A percentile compares a stretch with the other conserved stretches of the same genome.
Evolutionary conservation across 169 alveolate species (phyloP).

Genomic region (Cryptosporidium bovis): DNA sequence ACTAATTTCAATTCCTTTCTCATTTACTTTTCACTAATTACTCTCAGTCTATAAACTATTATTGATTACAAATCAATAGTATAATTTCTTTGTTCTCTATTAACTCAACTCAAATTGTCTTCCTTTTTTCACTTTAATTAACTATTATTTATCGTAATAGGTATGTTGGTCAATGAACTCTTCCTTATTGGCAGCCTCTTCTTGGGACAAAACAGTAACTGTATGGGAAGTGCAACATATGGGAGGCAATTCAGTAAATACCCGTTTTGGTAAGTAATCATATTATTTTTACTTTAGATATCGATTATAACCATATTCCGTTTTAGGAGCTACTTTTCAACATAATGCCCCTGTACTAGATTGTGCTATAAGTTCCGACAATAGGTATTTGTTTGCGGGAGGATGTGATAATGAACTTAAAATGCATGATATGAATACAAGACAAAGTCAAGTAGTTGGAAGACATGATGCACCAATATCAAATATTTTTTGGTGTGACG

Average conservation of each 20-base stretch:
- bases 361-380: slow-evolving; percentile 78
- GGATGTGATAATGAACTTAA: slow-evolving; percentile 81
- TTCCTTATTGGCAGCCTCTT: slow-evolving; percentile 74
- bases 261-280: slow-evolving; percentile 56
- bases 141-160: slow-evolving; percentile 6
- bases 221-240: slow-evolving; percentile 76
- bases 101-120: neutral
- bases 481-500: slow-evolving; percentile 78
- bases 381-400: slow-evolving; percentile 78
- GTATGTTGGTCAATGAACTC: slow-evolving; percentile 76
- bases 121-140: neutral
- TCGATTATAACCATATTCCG: too few species aligned
- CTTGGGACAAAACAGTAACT: slow-evolving; percentile 75
- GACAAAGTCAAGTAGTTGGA: slow-evolving; percentile 74
- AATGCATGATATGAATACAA: slow-evolving; percentile 64
- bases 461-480: slow-evolving; percentile 77
- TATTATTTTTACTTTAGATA: too few species aligned
- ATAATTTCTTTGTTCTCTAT: neutral
- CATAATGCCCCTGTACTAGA: slow-evolving; percentile 81
- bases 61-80: neutral
- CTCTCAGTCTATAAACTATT: too few species aligned
- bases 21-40: too few species aligned
- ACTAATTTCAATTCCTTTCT: too few species aligned
- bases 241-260: slow-evolving; percentile 73
- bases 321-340: slow-evolving; percentile 65